A percentile compares a stretch with the other conserved stretches of the same genome.
Evolutionary conservation across 1,139 yeast species (phyloP).

Genomic region (Meyerozyma athensensis): DNA sequence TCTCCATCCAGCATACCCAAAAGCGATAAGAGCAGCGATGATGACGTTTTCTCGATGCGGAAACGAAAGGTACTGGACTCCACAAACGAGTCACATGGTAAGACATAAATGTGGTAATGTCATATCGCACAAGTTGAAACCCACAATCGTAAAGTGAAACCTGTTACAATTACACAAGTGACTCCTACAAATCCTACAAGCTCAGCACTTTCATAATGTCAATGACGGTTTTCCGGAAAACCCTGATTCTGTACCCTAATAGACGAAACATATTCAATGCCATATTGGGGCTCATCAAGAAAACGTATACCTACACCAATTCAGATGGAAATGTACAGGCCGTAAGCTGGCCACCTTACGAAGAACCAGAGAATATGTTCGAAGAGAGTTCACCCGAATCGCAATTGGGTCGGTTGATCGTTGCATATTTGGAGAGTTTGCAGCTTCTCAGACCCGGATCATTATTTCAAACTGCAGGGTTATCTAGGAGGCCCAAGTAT

Average conservation of each 20-base stretch:
- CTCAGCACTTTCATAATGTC: no score
- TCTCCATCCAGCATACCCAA: background rate
- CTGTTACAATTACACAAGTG: no score
- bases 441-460: constrained; percentile 2
- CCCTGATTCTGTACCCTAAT: background rate
- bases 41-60: background rate
- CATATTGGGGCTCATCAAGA: background rate
- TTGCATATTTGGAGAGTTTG: background rate
- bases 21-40: background rate
- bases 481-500: background rate
- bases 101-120: background rate
- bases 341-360: constrained; percentile 2
- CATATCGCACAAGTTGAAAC: background rate
- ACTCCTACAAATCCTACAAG: no score
- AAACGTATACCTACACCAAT: background rate
- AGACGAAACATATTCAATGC: background rate
- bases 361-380: constrained; percentile 6
- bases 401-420: constrained; percentile 2
- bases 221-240: no score
- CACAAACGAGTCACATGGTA: background rate
- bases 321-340: background rate
- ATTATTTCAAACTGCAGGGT: background rate
- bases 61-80: constrained; percentile 2
- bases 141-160: no score
- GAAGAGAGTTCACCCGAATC: constrained; percentile 3